Conservation (phyloP, 2,329 filamentous ascomycete species). For the Aspergillus sp. region DNA sequence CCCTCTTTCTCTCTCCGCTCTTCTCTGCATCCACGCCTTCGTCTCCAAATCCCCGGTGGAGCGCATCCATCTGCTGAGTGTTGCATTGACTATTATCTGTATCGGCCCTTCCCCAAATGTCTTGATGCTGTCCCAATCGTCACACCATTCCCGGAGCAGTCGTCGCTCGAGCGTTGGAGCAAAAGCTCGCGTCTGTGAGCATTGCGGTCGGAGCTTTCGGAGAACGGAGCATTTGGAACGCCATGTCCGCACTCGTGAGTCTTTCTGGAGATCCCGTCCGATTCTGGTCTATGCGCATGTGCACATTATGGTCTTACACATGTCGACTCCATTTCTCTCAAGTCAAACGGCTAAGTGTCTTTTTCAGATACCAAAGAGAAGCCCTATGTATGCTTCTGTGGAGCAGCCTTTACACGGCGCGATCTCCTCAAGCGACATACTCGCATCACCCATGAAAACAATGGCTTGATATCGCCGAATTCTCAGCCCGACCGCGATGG, state of each 20-base stretch:
- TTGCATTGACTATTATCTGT: conserved; percentile 2
- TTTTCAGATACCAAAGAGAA: conserved; percentile 34
- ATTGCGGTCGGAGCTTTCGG: conserved; percentile 33
- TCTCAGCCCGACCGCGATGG: conserved; percentile 23
- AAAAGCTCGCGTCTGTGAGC: conserved; percentile 31
- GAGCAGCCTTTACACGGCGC: conserved; percentile 34
- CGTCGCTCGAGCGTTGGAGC: conserved; percentile 26
- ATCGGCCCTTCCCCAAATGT: conserved; percentile 18
- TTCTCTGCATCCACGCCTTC: conserved; percentile 4
- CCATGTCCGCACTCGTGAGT: conserved; percentile 35
- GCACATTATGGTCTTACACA: background rate
- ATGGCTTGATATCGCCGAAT: conserved; percentile 26
- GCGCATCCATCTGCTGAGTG: background rate
- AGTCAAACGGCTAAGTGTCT: conserved; percentile 9
- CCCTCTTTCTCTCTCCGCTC: conserved; percentile 3
- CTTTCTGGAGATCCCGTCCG: background rate
- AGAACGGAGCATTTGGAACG: conserved; percentile 36
- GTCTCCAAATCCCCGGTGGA: conserved; percentile 20
- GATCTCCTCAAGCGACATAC: conserved; percentile 35
- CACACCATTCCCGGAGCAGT: conserved; percentile 20
- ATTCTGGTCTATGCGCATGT: background rate
- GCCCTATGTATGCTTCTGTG: conserved; percentile 35
- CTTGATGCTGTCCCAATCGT: conserved; percentile 32
- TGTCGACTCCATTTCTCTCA: background rate
- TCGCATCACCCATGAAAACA: conserved; percentile 31